Evolutionary conservation across 139 green algal genomes (phyloP).

Genomic region (Chlorella sp.): DNA sequence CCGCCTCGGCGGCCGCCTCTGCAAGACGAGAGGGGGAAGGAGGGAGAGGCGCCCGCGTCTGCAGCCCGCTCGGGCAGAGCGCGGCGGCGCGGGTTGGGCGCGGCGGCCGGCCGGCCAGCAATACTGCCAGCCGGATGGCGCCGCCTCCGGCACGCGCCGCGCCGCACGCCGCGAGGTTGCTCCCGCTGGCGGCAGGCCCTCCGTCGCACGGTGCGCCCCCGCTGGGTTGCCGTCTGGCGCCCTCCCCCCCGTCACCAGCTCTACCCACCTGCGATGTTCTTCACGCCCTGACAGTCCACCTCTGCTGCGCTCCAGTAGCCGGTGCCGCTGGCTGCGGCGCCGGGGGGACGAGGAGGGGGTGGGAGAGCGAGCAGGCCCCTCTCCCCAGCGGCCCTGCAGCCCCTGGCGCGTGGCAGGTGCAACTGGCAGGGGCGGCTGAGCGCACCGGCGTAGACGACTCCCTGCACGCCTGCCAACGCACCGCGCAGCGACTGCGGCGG

Average conservation of each 20-base stretch:
- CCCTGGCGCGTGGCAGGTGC: not conserved
- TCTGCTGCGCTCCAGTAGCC: constrained; percentile 48
- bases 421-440: not conserved
- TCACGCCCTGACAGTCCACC: constrained; percentile 56
- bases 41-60: not conserved
- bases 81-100: not conserved
- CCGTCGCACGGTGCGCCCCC: no score
- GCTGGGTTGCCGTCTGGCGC: not conserved
- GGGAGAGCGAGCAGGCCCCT: constrained; percentile 47
- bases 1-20: constrained; percentile 31
- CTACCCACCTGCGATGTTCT: not conserved
- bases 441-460: not conserved
- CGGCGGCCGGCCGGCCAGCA: not conserved
- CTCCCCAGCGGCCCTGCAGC: constrained; percentile 8
- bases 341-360: no score
- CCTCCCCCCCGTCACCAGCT: not conserved
- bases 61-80: not conserved
- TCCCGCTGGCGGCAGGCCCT: not conserved
- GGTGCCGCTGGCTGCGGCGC: constrained; percentile 55
- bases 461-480: not conserved
- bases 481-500: not conserved
- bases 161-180: not conserved
- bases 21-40: constrained; percentile 9
- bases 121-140: not conserved
- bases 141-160: not conserved